Evolutionary conservation across 2,329 filamentous ascomycete species (phyloP).

Genomic region (Pseudogymnoascus sp.): DNA sequence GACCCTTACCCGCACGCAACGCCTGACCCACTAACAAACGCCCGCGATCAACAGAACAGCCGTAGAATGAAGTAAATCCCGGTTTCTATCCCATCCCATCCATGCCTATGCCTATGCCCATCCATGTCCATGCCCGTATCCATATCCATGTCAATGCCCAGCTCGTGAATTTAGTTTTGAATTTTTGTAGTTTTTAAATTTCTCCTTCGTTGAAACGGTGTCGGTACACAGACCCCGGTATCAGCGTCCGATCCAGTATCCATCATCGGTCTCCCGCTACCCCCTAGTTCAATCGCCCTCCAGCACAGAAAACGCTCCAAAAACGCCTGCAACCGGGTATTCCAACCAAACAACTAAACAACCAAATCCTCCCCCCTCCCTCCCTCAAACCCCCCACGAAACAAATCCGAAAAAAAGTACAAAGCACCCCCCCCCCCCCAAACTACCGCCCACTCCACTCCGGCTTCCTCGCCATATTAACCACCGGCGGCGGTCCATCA

Average conservation of each 20-base stretch:
- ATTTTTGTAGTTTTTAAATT: background rate
- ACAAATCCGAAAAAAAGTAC: background rate
- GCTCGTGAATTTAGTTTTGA: background rate
- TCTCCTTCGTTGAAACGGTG: background rate
- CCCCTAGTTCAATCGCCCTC: background rate
- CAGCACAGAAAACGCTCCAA: background rate
- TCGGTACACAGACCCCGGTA: background rate
- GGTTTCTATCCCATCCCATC: background rate
- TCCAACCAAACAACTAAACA: background rate
- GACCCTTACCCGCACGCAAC: background rate
- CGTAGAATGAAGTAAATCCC: background rate
- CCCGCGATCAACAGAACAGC: background rate
- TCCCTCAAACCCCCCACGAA: background rate
- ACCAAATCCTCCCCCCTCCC: background rate
- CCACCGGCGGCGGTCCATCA: conserved; percentile 71
- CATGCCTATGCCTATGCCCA: background rate
- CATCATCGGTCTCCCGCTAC: background rate
- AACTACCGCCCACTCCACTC: conserved; percentile 11
- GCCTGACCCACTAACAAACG: background rate
- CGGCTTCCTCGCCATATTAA: conserved; percentile 82
- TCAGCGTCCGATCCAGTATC: background rate
- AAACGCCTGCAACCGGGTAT: background rate
- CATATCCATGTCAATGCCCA: background rate
- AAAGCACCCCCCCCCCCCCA: background rate
- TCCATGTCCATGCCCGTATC: background rate